phyloP scores from a whole-genome alignment of 2,329 filamentous ascomycete genomes.

The Helotiales sp. region DNA sequence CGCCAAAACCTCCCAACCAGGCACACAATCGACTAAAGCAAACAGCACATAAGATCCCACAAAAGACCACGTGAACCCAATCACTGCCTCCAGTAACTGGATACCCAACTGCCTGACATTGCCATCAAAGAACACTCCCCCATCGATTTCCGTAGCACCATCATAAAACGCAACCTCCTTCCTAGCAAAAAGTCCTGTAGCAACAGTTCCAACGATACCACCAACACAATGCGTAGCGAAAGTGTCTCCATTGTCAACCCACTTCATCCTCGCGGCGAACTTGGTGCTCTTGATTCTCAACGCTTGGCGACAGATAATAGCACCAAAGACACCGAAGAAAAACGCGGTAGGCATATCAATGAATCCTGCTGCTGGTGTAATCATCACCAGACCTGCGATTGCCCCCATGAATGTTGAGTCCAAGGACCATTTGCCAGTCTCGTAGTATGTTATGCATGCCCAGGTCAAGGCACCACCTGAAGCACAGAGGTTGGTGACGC shows the following conservation, averaged over 20 bases:
- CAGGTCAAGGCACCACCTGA: constrained; percentile 43
- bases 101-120: constrained; percentile 50
- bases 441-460: constrained; percentile 56
- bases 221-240: constrained; percentile 56
- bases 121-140: constrained; percentile 54
- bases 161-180: constrained; percentile 51
- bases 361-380: constrained; percentile 85
- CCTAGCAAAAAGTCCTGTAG: constrained; percentile 50
- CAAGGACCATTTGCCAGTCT: constrained; percentile 90
- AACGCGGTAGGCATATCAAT: constrained; percentile 66
- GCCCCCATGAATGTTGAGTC: constrained; percentile 92
- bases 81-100: constrained; percentile 50
- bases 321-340: constrained; percentile 59
- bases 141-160: constrained; percentile 47
- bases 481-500: constrained; percentile 86
- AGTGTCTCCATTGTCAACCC: constrained; percentile 56
- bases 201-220: constrained; percentile 49
- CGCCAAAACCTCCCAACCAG: constrained; percentile 52
- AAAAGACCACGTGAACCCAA: constrained; percentile 53
- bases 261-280: constrained; percentile 45
- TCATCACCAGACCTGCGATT: constrained; percentile 85
- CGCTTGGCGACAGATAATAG: constrained; percentile 53
- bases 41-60: constrained; percentile 48
- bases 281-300: constrained; percentile 53
- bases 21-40: constrained; percentile 52